These are phyloP conservation scores for Epicoccum nigrum DNA, from an alignment of 2,329 filamentous ascomycete genomes.

Conservation along the genomic window DNA sequence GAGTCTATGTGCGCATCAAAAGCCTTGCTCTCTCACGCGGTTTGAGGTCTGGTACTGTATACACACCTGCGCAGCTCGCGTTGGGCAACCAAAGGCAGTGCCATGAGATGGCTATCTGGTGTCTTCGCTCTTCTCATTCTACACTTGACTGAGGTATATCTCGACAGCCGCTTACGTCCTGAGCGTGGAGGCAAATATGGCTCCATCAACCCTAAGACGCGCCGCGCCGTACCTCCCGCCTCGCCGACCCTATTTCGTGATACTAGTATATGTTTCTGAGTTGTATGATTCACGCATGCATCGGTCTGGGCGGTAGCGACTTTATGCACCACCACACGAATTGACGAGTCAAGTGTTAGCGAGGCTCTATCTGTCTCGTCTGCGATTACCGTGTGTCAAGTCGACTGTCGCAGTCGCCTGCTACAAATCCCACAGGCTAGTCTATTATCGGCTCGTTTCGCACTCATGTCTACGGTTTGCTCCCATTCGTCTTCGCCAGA, in stretches of 20 bases:
- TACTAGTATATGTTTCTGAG: constrained; percentile 37
- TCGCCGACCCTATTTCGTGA: constrained; percentile 22
- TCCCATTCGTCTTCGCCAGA: constrained; percentile 29
- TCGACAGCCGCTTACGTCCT: too few relatives aligned
- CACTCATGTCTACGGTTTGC: constrained; percentile 10
- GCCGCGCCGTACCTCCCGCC: constrained; percentile 33
- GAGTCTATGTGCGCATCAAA: background rate
- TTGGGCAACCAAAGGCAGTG: background rate
- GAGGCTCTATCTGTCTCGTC: constrained; percentile 25
- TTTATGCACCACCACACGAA: constrained; percentile 27
- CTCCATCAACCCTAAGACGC: constrained; percentile 19
- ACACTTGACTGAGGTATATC: too few relatives aligned
- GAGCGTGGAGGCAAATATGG: background rate
- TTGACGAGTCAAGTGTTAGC: constrained; percentile 24
- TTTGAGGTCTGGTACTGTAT: too few relatives aligned
- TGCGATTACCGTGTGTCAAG: constrained; percentile 30
- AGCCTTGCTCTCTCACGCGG: too few relatives aligned
- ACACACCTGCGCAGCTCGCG: too few relatives aligned
- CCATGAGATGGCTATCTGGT: background rate
- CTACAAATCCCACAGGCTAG: constrained; percentile 28
- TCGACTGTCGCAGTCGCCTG: constrained; percentile 25
- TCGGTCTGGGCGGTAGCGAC: constrained; percentile 33
- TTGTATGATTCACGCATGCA: constrained; percentile 39
- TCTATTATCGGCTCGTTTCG: constrained; percentile 34
- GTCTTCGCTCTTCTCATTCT: too few relatives aligned